These are phyloP conservation scores for Paracamarosporium sp. DNA, from an alignment of 2,329 filamentous ascomycete genomes.

Conservation along the genomic window DNA sequence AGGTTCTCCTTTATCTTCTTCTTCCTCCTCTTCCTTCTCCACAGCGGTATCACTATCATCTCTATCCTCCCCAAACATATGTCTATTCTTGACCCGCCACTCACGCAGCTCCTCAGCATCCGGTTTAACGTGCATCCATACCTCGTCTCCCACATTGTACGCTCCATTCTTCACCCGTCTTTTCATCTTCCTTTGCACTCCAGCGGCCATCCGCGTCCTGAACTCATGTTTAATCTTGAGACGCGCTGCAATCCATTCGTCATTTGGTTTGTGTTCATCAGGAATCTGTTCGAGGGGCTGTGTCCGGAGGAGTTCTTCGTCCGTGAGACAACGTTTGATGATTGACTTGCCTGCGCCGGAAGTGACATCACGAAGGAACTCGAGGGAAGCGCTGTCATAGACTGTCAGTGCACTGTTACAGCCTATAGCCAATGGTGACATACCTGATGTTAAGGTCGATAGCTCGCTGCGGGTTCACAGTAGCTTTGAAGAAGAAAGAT, in stretches of 20 bases:
- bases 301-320: conserved; percentile 60
- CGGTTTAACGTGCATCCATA: conserved; percentile 60
- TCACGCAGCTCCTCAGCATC: conserved; percentile 30
- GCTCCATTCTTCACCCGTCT: conserved; percentile 43
- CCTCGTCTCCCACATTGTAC: conserved; percentile 54
- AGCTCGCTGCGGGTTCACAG: conserved; percentile 68
- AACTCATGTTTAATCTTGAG: conserved; percentile 67
- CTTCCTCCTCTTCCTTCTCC: background rate
- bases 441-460: conserved; percentile 66
- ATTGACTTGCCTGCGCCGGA: conserved; percentile 47
- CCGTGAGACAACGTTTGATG: conserved; percentile 59
- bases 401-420: background rate
- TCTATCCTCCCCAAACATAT: conserved; percentile 12
- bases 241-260: conserved; percentile 65
- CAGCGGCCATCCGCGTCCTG: conserved; percentile 55
- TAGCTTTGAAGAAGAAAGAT: conserved; percentile 66
- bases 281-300: conserved; percentile 57
- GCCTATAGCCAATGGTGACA: background rate
- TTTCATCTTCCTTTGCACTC: conserved; percentile 50
- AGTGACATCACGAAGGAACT: conserved; percentile 65
- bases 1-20: background rate
- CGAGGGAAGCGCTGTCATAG: conserved; percentile 58
- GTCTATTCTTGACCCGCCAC: conserved; percentile 31
- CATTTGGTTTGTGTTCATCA: conserved; percentile 60
- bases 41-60: conserved; percentile 2